Evolutionary conservation across 2,329 filamentous ascomycete genomes (phyloP), one percentile per base, ranked within the genome.

Genomic region (Onygena corvina): DNA sequence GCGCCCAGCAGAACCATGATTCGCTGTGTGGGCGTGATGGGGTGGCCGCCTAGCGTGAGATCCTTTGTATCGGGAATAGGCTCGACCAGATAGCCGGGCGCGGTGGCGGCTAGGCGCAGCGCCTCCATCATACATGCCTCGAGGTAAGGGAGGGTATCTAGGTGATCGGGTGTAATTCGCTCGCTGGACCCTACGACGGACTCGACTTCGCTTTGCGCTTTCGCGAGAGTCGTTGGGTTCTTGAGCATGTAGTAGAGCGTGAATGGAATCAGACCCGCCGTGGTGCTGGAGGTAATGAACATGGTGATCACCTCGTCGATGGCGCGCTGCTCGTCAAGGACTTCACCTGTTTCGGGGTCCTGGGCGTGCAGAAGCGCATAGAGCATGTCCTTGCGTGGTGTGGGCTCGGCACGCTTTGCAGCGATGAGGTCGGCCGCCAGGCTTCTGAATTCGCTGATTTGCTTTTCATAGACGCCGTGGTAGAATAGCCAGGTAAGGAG

Each of bases 281-380:
- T 83, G 0, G 84, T 88, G 57, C 86, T 83, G 53, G 85, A 82
- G 1, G 80, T 72, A 56, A 64, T 61, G 34, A 83, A 74, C 69
- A 85, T 83, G 2, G 76, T 75, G 48, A 84, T 76, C 55, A 86
- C 79, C 60, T 86, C 81, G 61, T 84, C 79, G 44, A 82, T 72
- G 45, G 84, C 73, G 52, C 77, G 76, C 7, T 75, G 74, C 3
- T 83, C 75, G 3, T 66, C 73, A 54, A 86, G 68, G 2, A 64
- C 65, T 51, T 72, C 68, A 23, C 77, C 78, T 0, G 80, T 83
- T 58, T 81, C 72, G 0, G 77, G 75, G 54, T 86, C 82, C 34
- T 69, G 72, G 9, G 68, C 73, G 49, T 74, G 71, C 51, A 85
- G 61, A 60, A 86, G 68, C 2, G 75, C 73, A 46, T 79, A 70